Percentiles rank a stretch among this genome's conserved stretches.
These are phyloP conservation scores for Tetrahymena thermophila DNA, from an alignment of 73 alveolate species.

Conservation along the genomic window DNA sequence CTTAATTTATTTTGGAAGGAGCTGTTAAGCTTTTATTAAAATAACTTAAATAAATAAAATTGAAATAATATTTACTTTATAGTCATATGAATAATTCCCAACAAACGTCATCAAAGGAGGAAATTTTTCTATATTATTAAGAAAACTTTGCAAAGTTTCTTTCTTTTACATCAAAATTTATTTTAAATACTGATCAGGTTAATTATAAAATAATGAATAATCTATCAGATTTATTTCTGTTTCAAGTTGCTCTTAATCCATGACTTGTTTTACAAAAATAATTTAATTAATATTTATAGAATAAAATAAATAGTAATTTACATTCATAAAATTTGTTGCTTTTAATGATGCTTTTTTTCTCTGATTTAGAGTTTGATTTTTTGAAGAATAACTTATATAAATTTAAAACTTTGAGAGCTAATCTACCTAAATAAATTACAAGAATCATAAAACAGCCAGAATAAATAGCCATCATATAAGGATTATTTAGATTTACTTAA, in stretches of 20 bases:
- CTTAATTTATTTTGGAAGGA: background rate
- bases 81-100: background rate
- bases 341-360: background rate
- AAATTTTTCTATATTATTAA: background rate
- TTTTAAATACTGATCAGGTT: background rate
- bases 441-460: background rate
- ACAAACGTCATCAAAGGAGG: background rate
- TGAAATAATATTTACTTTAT: background rate
- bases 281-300: too few relatives aligned
- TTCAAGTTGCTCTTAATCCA: background rate
- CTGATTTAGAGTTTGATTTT: background rate
- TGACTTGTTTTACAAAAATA: background rate
- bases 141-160: background rate
- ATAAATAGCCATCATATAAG: background rate
- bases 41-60: too few relatives aligned
- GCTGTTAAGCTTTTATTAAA: background rate
- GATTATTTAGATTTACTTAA: background rate
- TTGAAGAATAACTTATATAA: background rate
- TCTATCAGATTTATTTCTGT: background rate
- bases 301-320: too few relatives aligned
- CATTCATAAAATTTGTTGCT: background rate
- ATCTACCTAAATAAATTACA: background rate
- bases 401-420: background rate
- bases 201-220: background rate
- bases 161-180: background rate